A percentile compares a stretch with the other conserved stretches of the same genome.
Conservation (phyloP, 2,329 filamentous ascomycete species). For the Botrytis fragariae region DNA sequence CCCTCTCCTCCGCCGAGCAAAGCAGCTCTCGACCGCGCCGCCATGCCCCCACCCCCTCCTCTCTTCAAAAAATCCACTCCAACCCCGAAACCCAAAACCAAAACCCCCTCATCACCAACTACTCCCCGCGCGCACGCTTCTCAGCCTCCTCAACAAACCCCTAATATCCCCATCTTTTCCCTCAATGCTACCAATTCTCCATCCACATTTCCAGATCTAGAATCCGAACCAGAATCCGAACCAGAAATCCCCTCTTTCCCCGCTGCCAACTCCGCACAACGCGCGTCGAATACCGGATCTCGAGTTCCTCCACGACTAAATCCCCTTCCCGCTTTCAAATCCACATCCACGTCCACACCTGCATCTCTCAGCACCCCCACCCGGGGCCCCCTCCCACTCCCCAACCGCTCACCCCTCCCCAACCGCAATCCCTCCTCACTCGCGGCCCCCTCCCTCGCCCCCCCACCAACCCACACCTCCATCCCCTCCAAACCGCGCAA, state of each 20-base stretch:
- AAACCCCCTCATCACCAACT: slow-evolving; percentile 41
- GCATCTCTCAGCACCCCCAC: slow-evolving; percentile 21
- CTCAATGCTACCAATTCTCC: slow-evolving; percentile 23
- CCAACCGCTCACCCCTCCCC: slow-evolving; percentile 43
- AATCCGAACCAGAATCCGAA: neutral
- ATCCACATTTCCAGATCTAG: neutral
- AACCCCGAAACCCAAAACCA: neutral
- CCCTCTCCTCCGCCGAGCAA: slow-evolving; percentile 18
- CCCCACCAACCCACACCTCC: slow-evolving; percentile 42
- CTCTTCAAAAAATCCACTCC: slow-evolving; percentile 30
- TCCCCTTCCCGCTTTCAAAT: slow-evolving; percentile 25
- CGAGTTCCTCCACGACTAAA: slow-evolving; percentile 25
- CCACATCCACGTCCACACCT: neutral
- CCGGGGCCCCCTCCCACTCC: slow-evolving; percentile 27
- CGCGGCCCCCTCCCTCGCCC: slow-evolving; percentile 52
- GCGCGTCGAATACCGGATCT: slow-evolving; percentile 41
- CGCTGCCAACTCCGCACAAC: slow-evolving; percentile 51
- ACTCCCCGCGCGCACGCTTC: slow-evolving; percentile 49
- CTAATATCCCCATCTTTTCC: slow-evolving; percentile 27
- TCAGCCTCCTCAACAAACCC: slow-evolving; percentile 5
- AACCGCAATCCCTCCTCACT: slow-evolving; percentile 44
- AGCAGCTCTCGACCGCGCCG: slow-evolving; percentile 37
- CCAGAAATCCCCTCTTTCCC: slow-evolving; percentile 43
- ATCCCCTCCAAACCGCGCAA: slow-evolving; percentile 55
- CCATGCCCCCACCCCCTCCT: slow-evolving; percentile 44